A percentile compares a stretch with the other conserved stretches of the same genome.
Evolutionary conservation across 192 early-diverging fungal species (phyloP).

Genomic region (Coemansia furcata): DNA sequence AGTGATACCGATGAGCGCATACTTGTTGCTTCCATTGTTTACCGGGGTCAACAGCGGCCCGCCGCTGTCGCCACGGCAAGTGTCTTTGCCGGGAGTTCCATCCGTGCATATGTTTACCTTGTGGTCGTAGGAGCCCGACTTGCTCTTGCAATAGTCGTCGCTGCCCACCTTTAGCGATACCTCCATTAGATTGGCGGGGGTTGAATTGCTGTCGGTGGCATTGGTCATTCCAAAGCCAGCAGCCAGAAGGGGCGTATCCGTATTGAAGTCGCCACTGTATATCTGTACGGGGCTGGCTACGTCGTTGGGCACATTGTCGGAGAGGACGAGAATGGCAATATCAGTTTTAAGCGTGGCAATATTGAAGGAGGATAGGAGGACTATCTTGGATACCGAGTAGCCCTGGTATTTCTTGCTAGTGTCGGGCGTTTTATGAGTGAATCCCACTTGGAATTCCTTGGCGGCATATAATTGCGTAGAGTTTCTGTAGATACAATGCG

Average conservation of each 20-base stretch:
- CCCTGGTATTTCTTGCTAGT: neutral
- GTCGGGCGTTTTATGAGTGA: slow-evolving; percentile 16
- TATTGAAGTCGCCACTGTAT: neutral
- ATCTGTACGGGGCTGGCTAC: slow-evolving; percentile 18
- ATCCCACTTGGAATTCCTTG: slow-evolving; percentile 12
- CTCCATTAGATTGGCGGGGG: slow-evolving; percentile 22
- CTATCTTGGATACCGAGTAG: slow-evolving; percentile 19
- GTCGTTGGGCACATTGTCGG: slow-evolving; percentile 5
- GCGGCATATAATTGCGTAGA: neutral
- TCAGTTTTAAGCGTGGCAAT: slow-evolving; percentile 20
- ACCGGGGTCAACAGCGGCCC: slow-evolving; percentile 31
- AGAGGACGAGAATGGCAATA: slow-evolving; percentile 33
- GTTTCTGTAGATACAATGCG: slow-evolving; percentile 31
- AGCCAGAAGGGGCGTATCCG: slow-evolving; percentile 5
- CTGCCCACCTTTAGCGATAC: slow-evolving; percentile 19
- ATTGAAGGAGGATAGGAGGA: slow-evolving; percentile 12
- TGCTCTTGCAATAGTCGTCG: slow-evolving; percentile 14
- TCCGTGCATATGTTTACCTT: slow-evolving; percentile 39
- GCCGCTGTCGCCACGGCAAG: slow-evolving; percentile 49
- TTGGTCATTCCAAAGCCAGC: slow-evolving; percentile 41
- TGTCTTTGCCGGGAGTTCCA: slow-evolving; percentile 34
- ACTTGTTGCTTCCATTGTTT: neutral
- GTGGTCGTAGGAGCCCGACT: slow-evolving; percentile 6
- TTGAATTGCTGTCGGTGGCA: neutral
- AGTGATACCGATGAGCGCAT: slow-evolving; percentile 28